A percentile compares a stretch with the other conserved stretches of the same genome.
phyloP scores from a whole-genome alignment of 805 yeast species.

The Martiniozyma abietophila region DNA sequence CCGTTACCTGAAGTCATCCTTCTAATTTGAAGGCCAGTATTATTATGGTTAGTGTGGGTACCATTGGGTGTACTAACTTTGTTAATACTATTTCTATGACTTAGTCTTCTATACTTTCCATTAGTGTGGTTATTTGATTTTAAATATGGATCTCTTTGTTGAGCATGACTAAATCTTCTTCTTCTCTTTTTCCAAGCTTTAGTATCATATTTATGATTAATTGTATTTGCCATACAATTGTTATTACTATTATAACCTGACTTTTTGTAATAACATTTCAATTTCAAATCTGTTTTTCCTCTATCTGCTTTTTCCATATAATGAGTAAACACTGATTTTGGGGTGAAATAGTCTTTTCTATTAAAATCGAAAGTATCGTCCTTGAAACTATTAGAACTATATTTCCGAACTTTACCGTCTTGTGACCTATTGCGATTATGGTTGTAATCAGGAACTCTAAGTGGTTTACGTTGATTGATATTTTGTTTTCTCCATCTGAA shows the following conservation, averaged over 20 bases:
- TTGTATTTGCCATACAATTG: constrained; percentile 1
- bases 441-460: constrained; percentile 21
- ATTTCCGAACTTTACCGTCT: constrained; percentile 16
- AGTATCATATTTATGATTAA: constrained; percentile 15
- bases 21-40: no score
- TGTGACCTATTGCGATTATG: constrained; percentile 15
- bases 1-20: constrained; percentile 5
- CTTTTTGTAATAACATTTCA: constrained; percentile 9
- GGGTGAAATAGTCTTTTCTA: constrained; percentile 70
- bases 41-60: constrained; percentile 10
- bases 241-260: constrained; percentile 6
- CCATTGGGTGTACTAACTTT: constrained; percentile 13
- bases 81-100: constrained; percentile 8
- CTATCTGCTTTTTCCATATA: constrained; percentile 57
- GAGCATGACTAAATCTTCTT: constrained; percentile 16
- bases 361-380: constrained; percentile 31
- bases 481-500: constrained; percentile 11
- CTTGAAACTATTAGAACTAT: constrained; percentile 2
- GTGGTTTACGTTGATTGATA: constrained; percentile 21
- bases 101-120: constrained; percentile 9
- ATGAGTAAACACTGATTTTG: constrained; percentile 61
- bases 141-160: constrained; percentile 4
- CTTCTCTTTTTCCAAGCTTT: constrained; percentile 24
- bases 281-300: constrained; percentile 11
- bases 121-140: constrained; percentile 11